These are phyloP conservation scores for Alternaria burnsii DNA, from an alignment of 2,329 filamentous ascomycete genomes.

Conservation along the genomic window DNA sequence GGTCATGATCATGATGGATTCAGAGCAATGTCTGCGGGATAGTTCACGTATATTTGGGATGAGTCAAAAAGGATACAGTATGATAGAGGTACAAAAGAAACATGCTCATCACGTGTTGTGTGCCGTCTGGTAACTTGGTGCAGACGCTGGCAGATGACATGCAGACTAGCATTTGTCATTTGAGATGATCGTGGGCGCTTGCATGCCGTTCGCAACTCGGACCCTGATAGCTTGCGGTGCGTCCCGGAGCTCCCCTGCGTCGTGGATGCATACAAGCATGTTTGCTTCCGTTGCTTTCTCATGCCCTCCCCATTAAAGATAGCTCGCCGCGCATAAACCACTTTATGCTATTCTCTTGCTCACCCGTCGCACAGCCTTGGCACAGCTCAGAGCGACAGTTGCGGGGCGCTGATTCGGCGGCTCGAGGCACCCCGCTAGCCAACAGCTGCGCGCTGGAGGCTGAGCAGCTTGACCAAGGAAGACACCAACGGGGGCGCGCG, in stretches of 20 bases:
- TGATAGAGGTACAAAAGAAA: background rate
- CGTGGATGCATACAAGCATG: background rate
- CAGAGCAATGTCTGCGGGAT: background rate
- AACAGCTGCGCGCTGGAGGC: conserved; percentile 42
- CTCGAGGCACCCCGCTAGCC: conserved; percentile 43
- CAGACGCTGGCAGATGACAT: conserved; percentile 21
- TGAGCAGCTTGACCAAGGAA: conserved; percentile 41
- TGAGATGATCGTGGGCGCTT: conserved; percentile 25
- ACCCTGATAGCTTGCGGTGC: conserved; percentile 15
- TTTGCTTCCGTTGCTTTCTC: conserved; percentile 1
- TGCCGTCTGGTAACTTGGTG: background rate
- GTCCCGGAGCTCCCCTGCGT: conserved; percentile 4
- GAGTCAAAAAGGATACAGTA: background rate
- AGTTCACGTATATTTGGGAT: conserved; percentile 3
- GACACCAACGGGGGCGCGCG: conserved; percentile 23
- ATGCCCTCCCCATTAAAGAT: background rate
- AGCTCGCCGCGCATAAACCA: conserved; percentile 2
- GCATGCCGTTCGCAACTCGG: conserved; percentile 19
- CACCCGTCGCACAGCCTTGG: conserved; percentile 25
- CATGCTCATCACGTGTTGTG: background rate
- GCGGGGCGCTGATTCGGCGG: conserved; percentile 38
- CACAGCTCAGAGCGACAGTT: conserved; percentile 12
- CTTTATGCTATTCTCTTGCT: conserved; percentile 9
- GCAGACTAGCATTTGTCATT: background rate
- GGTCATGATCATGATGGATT: conserved; percentile 17